Evolutionary conservation across 2,329 filamentous ascomycete species (phyloP).

Genomic region (Moelleriella libera): DNA sequence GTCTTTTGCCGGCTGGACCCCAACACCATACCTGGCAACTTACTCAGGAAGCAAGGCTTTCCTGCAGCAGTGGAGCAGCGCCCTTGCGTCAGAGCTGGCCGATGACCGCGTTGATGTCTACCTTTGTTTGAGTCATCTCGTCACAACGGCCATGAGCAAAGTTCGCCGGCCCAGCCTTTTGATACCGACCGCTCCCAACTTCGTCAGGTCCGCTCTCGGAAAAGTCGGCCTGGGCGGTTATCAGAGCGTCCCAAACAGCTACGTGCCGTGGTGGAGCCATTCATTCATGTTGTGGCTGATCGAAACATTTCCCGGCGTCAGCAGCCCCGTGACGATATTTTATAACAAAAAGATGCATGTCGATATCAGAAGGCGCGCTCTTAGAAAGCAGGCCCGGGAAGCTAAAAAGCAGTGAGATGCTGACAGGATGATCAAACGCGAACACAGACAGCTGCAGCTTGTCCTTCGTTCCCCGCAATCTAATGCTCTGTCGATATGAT

Average conservation of each 20-base stretch:
- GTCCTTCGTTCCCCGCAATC: too few relatives aligned
- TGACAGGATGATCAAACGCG: too few relatives aligned
- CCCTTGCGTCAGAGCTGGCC: conserved; percentile 71
- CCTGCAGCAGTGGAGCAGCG: conserved; percentile 87
- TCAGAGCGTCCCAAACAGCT: conserved; percentile 67
- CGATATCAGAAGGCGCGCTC: conserved; percentile 66
- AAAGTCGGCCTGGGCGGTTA: conserved; percentile 75
- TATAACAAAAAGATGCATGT: conserved; percentile 59
- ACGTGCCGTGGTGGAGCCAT: conserved; percentile 89
- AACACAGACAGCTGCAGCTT: too few relatives aligned
- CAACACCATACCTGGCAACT: conserved; percentile 82
- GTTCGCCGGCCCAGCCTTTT: conserved; percentile 63
- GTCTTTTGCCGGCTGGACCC: conserved; percentile 84
- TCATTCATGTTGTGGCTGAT: conserved; percentile 77
- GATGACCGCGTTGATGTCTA: conserved; percentile 77
- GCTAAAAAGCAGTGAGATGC: conserved; percentile 46
- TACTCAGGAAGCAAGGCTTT: conserved; percentile 98
- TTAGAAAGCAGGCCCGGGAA: conserved; percentile 73
- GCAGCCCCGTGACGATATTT: conserved; percentile 29
- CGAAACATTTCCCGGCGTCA: conserved; percentile 40
- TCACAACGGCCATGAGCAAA: conserved; percentile 96
- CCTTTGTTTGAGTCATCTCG: conserved; percentile 80
- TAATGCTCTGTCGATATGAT: too few relatives aligned
- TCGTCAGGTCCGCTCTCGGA: conserved; percentile 63
- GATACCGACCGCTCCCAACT: conserved; percentile 69